A percentile compares a stretch with the other conserved stretches of the same genome.
Evolutionary conservation across 2,329 filamentous ascomycete species (phyloP).

Genomic region (Alternaria longipes): DNA sequence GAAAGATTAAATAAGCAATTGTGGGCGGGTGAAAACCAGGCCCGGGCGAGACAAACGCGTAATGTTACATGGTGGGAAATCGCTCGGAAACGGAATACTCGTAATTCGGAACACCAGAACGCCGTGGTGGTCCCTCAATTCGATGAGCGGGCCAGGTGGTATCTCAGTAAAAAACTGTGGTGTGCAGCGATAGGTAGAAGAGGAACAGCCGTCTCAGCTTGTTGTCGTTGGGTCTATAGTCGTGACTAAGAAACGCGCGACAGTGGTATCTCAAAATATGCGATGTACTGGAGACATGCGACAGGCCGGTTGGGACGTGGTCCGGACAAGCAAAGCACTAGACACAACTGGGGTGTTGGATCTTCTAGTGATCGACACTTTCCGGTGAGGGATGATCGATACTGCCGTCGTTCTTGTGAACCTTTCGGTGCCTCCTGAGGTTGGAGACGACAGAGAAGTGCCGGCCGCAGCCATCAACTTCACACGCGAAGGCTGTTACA

Average conservation of each 20-base stretch:
- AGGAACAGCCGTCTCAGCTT: conserved; percentile 40
- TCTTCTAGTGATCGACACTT: conserved; percentile 47
- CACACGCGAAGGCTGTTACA: conserved; percentile 82
- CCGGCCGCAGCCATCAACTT: conserved; percentile 92
- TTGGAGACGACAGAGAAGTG: conserved; percentile 99
- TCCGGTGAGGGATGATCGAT: conserved; percentile 59
- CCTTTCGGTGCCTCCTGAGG: conserved; percentile 91
- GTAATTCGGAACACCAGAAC: conserved; percentile 33
- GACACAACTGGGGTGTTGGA: conserved; percentile 23
- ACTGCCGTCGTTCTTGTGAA: conserved; percentile 79
- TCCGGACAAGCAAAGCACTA: conserved; percentile 14
- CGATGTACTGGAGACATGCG: conserved; percentile 17
- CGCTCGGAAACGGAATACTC: conserved; percentile 41
- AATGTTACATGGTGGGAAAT: conserved; percentile 44
- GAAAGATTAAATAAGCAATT: conserved; percentile 19
- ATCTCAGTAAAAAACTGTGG: conserved; percentile 33
- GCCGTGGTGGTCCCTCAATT: conserved; percentile 25
- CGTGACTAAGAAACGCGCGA: conserved; percentile 40
- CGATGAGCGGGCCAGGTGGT: conserved; percentile 25
- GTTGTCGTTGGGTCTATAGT: conserved; percentile 37
- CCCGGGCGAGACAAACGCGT: conserved; percentile 23
- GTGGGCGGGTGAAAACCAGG: conserved; percentile 15
- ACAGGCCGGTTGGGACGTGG: conserved; percentile 8
- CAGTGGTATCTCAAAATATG: conserved; percentile 50
- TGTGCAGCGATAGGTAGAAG: conserved; percentile 44